A percentile compares a stretch with the other conserved stretches of the same genome.
phyloP scores from a whole-genome alignment of 306 rosid species.

The Canavalia ensiformis region DNA sequence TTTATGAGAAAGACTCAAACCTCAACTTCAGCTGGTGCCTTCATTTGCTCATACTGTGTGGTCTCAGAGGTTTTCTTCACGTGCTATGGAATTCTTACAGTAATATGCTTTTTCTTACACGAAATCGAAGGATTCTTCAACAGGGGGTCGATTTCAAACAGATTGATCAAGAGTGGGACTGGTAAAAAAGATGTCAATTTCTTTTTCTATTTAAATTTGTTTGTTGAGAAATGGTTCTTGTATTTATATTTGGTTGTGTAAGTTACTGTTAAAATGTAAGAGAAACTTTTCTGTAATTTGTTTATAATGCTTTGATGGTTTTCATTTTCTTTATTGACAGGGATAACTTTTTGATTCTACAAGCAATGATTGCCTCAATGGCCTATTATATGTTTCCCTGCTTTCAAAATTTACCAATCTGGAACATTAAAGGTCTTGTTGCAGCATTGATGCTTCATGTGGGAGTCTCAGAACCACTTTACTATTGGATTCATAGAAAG shows the following conservation, averaged over 20 bases:
- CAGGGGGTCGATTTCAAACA: slow-evolving; percentile 90
- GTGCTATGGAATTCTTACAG: slow-evolving; percentile 59
- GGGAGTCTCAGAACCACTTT: slow-evolving; percentile 86
- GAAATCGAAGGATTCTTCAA: slow-evolving; percentile 65
- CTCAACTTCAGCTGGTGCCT: slow-evolving; percentile 62
- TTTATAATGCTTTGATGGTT: background rate
- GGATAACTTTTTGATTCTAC: slow-evolving; percentile 89
- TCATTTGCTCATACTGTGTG: slow-evolving; percentile 63
- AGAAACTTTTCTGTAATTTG: background rate
- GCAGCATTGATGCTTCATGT: slow-evolving; percentile 66
- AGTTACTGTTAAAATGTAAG: too few relatives aligned
- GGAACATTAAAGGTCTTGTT: slow-evolving; percentile 70
- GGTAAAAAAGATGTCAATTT: slow-evolving; percentile 50
- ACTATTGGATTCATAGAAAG: slow-evolving; percentile 70
- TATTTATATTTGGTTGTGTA: too few relatives aligned
- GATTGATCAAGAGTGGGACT: slow-evolving; percentile 73
- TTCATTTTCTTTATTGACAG: slow-evolving; percentile 48
- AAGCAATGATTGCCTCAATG: slow-evolving; percentile 61
- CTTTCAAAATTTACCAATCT: slow-evolving; percentile 65
- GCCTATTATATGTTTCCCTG: slow-evolving; percentile 59
- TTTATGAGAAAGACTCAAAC: slow-evolving; percentile 51
- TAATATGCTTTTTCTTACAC: slow-evolving; percentile 76
- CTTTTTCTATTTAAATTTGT: background rate
- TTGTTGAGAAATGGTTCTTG: background rate
- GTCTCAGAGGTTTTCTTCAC: slow-evolving; percentile 60